A percentile compares a stretch with the other conserved stretches of the same genome.
Conservation (phyloP, 2,329 filamentous ascomycete species). For the Aschersonia sp. region DNA sequence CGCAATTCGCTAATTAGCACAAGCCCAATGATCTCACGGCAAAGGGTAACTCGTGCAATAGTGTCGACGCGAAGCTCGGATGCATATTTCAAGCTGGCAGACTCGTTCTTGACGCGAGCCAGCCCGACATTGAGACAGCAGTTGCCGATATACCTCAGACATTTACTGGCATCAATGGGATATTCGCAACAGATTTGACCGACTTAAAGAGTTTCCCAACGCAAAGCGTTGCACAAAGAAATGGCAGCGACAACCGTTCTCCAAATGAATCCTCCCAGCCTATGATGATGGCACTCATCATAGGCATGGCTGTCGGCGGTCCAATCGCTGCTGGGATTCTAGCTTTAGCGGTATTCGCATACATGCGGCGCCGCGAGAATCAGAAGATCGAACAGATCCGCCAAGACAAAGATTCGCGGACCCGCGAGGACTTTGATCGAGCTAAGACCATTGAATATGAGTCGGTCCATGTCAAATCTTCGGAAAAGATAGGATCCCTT, state of each 20-base stretch:
- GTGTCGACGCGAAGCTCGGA: constrained; percentile 27
- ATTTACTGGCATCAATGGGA: constrained; percentile 17
- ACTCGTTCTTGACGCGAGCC: constrained; percentile 36
- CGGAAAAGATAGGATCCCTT: too few relatives aligned
- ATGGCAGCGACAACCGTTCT: not conserved
- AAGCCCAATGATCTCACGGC: not conserved
- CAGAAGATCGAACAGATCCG: not conserved
- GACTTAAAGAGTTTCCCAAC: not conserved
- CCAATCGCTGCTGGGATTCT: not conserved
- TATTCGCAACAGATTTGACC: constrained; percentile 3
- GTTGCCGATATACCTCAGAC: constrained; percentile 22
- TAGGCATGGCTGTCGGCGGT: not conserved
- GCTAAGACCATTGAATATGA: too few relatives aligned
- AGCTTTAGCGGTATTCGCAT: not conserved
- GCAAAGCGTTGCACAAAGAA: not conserved
- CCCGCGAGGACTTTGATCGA: too few relatives aligned
- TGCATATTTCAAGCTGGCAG: constrained; percentile 39
- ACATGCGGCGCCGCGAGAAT: not conserved
- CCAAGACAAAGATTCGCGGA: too few relatives aligned
- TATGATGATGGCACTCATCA: not conserved
- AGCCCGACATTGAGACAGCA: constrained; percentile 34
- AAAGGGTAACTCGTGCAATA: constrained; percentile 28
- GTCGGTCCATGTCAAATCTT: too few relatives aligned
- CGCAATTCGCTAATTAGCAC: not conserved
- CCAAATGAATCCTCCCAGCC: not conserved